These are phyloP conservation scores for Pisolithus sp. DNA, from an alignment of 768 basidiomycete species.

Conservation along the genomic window DNA sequence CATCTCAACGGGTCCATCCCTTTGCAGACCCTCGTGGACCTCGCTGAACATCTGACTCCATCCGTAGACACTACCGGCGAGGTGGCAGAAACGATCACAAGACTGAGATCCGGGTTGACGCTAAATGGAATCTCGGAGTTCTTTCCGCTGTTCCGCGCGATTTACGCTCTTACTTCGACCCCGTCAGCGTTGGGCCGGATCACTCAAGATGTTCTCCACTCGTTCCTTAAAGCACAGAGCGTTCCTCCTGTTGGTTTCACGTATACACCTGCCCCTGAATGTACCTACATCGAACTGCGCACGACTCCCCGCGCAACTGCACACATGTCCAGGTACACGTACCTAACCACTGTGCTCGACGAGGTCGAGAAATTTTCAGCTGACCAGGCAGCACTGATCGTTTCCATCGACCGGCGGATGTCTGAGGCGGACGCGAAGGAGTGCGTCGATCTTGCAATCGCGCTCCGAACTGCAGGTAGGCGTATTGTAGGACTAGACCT, in stretches of 20 bases:
- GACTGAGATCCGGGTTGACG: conserved; percentile 32
- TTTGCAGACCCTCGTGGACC: conserved; percentile 50
- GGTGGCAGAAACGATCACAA: conserved; percentile 40
- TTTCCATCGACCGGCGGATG: conserved; percentile 77
- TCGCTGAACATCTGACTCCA: conserved; percentile 41
- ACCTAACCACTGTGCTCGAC: conserved; percentile 59
- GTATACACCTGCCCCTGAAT: conserved; percentile 41
- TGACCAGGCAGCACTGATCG: conserved; percentile 52
- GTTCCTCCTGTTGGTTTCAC: conserved; percentile 22
- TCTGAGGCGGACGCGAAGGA: conserved; percentile 41
- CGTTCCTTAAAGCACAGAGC: conserved; percentile 42
- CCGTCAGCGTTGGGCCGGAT: conserved; percentile 47
- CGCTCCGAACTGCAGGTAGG: conserved; percentile 48
- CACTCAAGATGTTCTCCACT: conserved; percentile 56
- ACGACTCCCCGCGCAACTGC: conserved; percentile 61
- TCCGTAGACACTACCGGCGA: conserved; percentile 23
- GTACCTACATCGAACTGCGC: conserved; percentile 76
- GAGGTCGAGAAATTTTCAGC: conserved; percentile 54
- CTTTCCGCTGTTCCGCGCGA: conserved; percentile 69
- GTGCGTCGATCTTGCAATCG: conserved; percentile 50
- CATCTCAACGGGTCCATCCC: conserved; percentile 86
- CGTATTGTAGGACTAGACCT: conserved; percentile 74
- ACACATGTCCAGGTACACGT: conserved; percentile 52
- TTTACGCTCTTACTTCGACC: conserved; percentile 70
- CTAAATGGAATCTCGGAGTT: conserved; percentile 63